Evolutionary conservation across 495 filamentous ascomycete species (phyloP).

Genomic region (Penicillium salamii): DNA sequence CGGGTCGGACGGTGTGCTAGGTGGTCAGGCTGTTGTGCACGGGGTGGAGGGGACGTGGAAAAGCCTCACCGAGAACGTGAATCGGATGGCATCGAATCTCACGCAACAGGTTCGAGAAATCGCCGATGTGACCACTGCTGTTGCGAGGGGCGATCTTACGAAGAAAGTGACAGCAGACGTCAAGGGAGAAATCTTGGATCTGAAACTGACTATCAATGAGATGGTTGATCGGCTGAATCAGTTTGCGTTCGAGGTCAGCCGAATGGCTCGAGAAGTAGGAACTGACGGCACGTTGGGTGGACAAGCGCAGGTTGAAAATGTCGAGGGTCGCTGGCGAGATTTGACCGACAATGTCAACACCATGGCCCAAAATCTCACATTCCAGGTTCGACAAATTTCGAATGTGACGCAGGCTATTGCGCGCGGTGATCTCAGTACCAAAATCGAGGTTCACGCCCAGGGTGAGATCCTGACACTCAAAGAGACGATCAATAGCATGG

Average conservation of each 20-base stretch:
- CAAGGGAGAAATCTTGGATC: slow-evolving; percentile 86
- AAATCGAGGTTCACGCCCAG: slow-evolving; percentile 84
- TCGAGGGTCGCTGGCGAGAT: slow-evolving; percentile 89
- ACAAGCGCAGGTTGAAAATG: slow-evolving; percentile 87
- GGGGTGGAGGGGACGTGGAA: slow-evolving; percentile 95
- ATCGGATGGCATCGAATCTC: slow-evolving; percentile 82
- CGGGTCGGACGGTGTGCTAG: slow-evolving; percentile 82
- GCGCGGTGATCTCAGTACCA: slow-evolving; percentile 80
- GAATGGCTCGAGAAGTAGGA: slow-evolving; percentile 86
- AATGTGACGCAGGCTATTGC: slow-evolving; percentile 92
- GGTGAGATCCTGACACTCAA: slow-evolving; percentile 88
- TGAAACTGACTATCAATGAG: slow-evolving; percentile 89
- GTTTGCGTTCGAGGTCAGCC: slow-evolving; percentile 89
- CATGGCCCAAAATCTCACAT: slow-evolving; percentile 92
- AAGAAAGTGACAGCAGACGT: slow-evolving; percentile 90
- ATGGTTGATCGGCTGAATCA: slow-evolving; percentile 94
- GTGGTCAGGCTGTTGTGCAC: slow-evolving; percentile 89
- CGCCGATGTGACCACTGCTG: slow-evolving; percentile 87
- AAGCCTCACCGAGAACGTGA: slow-evolving; percentile 90
- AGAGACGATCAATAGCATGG: slow-evolving; percentile 94
- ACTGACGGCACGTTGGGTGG: slow-evolving; percentile 87
- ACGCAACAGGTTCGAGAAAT: slow-evolving; percentile 87
- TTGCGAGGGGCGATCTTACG: slow-evolving; percentile 84
- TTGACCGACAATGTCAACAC: slow-evolving; percentile 92
- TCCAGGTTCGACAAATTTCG: slow-evolving; percentile 90